A percentile compares a stretch with the other conserved stretches of the same genome.
Conservation (phyloP, 495 filamentous ascomycete species). For the Podospora pseudocomata region DNA sequence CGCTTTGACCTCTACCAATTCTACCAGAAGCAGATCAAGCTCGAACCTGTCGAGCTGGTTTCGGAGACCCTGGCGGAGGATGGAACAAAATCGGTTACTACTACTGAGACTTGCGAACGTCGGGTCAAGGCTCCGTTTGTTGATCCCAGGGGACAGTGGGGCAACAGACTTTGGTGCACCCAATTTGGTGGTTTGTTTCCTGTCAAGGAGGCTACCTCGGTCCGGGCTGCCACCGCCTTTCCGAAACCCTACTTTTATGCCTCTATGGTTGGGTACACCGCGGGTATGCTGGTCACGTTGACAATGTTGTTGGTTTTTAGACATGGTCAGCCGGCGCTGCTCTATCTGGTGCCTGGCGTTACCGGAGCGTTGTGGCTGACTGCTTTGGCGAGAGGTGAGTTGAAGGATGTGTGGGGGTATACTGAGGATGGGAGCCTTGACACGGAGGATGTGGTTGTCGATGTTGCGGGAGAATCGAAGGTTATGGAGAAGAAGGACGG, state of each 20-base stretch:
- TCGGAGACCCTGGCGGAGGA: constrained; percentile 30
- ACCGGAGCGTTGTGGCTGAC: constrained; percentile 73
- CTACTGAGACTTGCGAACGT: constrained; percentile 30
- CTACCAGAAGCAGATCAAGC: constrained; percentile 55
- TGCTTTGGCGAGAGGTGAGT: constrained; percentile 65
- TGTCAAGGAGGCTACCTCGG: constrained; percentile 41
- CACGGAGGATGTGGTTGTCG: constrained; percentile 45
- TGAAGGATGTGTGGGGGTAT: constrained; percentile 73
- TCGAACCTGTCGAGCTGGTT: constrained; percentile 36
- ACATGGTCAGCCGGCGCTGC: constrained; percentile 84
- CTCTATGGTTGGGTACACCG: constrained; percentile 68
- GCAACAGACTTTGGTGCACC: constrained; percentile 78
- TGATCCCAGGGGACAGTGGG: constrained; percentile 67
- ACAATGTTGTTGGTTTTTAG: constrained; percentile 70
- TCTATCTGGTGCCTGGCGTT: constrained; percentile 91
- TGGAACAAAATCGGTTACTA: constrained; percentile 23
- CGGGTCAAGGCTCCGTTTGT: constrained; percentile 55
- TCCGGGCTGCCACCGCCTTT: constrained; percentile 54
- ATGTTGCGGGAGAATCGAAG: constrained; percentile 26
- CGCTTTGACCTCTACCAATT: constrained; percentile 86
- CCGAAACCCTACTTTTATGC: constrained; percentile 87
- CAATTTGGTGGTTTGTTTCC: constrained; percentile 28
- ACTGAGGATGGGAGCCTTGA: constrained; percentile 64
- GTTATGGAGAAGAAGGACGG: constrained; percentile 19
- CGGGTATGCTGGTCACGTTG: constrained; percentile 76